Base-by-base conservation (phyloP, 1,139 yeast genomes). In the Schwanniomyces etchellsii region DNA sequence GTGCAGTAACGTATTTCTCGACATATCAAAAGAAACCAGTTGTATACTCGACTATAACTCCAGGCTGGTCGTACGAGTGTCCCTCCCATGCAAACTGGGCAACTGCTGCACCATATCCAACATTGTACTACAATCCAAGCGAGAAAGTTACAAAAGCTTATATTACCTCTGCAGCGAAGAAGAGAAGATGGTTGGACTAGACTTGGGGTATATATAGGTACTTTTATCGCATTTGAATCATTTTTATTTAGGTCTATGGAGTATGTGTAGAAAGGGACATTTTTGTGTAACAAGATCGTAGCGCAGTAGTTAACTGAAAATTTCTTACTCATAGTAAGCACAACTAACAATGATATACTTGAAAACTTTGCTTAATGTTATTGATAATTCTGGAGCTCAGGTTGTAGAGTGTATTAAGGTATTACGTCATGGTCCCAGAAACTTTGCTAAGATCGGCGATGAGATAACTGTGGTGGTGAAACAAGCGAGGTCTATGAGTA, bases 361-460 rank as follows among this genome's bases (percentile, higher is more conserved):
- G 47, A 89, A 89, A 66, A 70, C 95, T n/a, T 69, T 89, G 57
- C 64, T 85, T 36, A 88, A 83, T 57, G 95, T 88, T 42, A 82
- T 89, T 40, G 97, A 89, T 62, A 89, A 88, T 69, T 82, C 95
- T 40, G 96, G 98, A 20, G 98, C 97, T 4, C 86, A 83, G 53
- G 64, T 88, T 37, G 98, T 84, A 15, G 98, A 91, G 61, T 91
- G 98, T 57, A 88, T 91, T 66, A 91, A 89, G 59, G 96, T 91
- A 14, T 70, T 91, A 40, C 80, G 95, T 44, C 95, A 91, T 51
- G 78, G 82, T 2, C 96, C 96, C 21, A 76, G 71, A 55, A 81
- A 81, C 51, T 81, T 78, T 44, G 98, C 95, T 28, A 66, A 73
- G 35, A 77, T 88, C 15, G 97, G 95, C 27, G 98, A 91, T 57